Base-by-base conservation (phyloP, 1,284 basidiomycete genomes). In the Cutaneotrichosporon sp. region DNA sequence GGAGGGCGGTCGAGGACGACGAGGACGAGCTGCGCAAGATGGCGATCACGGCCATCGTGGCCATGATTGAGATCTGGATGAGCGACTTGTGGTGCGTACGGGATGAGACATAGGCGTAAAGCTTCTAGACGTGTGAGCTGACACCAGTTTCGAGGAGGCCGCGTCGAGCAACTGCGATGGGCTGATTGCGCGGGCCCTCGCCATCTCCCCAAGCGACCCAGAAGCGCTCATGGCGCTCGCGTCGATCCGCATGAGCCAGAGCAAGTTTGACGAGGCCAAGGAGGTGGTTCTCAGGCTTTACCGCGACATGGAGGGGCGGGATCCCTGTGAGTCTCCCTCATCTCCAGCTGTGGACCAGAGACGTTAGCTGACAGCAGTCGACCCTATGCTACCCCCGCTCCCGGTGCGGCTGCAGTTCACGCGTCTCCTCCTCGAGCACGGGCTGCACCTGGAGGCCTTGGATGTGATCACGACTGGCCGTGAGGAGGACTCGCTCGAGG, bases 41-140 rank as follows among this genome's bases (percentile, higher is more conserved):
- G 72, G 88, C 90, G 42, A 88, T 92, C 7, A 83, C 89, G n/a
- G 91, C 92, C 1, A 82, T 95, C 27, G 86, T 95, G 22, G 90
- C 90, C 18, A 95, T 95, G 86, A 90, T 95, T 18, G 94, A 97
- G 78, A 89, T 97, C 31, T 97, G 93, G 90, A 93, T 97, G 89
- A 91, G 94, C 68, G 92, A 95, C 81, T 82, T 97, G 51, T 97
- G 94, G 94, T 91, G 71, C 61, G 87, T 81, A 2, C 29, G 11
- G 22, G 14, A 18, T n/a, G n/a, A 9, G 8, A 46, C 16, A 18
- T 22, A 18, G 51, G 2, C 27, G 42, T 34, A 6, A 11, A n/a
- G n/a, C n/a, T n/a, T n/a, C n/a, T n/a, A n/a, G n/a, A n/a, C n/a
- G n/a, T n/a, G n/a, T n/a, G n/a, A 8, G 11, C 51, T 57, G 24